phyloP scores from a whole-genome alignment of 306 rosid species.

The Alnus glutinosa region DNA sequence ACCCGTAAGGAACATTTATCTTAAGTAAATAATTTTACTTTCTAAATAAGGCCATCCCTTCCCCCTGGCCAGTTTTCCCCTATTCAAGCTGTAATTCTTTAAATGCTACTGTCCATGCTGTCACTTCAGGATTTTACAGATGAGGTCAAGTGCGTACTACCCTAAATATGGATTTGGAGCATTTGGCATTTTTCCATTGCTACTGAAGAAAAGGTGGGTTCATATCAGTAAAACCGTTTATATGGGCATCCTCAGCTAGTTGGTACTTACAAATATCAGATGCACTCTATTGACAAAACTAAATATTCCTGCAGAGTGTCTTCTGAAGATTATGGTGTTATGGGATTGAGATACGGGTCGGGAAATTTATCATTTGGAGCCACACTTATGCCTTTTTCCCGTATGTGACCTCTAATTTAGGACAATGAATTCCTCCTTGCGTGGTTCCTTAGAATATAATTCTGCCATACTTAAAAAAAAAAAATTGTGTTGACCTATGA shows the following conservation, averaged over 20 bases:
- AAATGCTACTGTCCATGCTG: constrained; percentile 8
- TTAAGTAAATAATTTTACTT: constrained; percentile 24
- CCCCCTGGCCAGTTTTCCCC: not conserved
- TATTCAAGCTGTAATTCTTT: constrained; percentile 21
- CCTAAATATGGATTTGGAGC: constrained; percentile 90
- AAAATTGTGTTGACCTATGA: not conserved
- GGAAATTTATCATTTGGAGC: constrained; percentile 73
- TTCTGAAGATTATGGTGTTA: constrained; percentile 65
- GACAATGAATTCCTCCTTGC: constrained; percentile 13
- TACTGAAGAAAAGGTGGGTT: constrained; percentile 68
- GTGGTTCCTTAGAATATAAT: not conserved
- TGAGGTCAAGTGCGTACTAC: constrained; percentile 74
- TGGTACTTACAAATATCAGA: constrained; percentile 27
- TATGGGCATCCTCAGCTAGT: constrained; percentile 28
- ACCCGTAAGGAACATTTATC: constrained; percentile 66
- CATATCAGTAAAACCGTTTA: constrained; percentile 24
- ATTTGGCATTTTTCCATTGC: constrained; percentile 78
- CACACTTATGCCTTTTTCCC: constrained; percentile 63
- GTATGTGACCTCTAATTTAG: constrained; percentile 46
- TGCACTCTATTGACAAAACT: constrained; percentile 36
- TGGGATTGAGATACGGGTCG: constrained; percentile 94
- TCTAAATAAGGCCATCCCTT: not conserved
- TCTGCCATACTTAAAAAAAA: not conserved
- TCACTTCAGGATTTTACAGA: constrained; percentile 70
- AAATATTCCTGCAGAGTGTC: constrained; percentile 51